These are phyloP conservation scores for Malus asiatica DNA, from an alignment of 306 rosid species.

Conservation along the genomic window DNA sequence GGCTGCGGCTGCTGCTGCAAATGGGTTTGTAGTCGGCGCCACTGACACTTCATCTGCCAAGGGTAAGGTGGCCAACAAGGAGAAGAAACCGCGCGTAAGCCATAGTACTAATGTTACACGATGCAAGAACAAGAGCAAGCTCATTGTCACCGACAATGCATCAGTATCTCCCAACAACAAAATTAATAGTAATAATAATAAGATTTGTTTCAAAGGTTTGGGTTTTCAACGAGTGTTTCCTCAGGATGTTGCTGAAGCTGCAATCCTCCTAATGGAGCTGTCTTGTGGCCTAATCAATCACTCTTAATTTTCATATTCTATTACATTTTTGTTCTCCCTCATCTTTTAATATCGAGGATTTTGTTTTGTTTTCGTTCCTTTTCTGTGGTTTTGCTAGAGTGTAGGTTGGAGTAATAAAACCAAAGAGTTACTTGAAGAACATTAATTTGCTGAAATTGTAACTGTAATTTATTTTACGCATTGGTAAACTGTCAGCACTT, in stretches of 20 bases:
- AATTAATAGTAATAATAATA: neutral
- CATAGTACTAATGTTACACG: conserved; percentile 10
- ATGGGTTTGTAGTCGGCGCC: conserved; percentile 5
- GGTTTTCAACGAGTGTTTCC: conserved; percentile 42
- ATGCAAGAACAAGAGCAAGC: conserved; percentile 28
- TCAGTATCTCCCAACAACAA: neutral
- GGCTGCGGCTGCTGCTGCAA: conserved; percentile 32
- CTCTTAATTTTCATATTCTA: neutral
- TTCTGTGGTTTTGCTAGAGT: neutral
- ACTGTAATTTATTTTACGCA: neutral
- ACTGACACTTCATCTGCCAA: neutral
- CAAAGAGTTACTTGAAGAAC: neutral
- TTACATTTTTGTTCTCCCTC: neutral
- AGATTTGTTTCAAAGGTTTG: conserved; percentile 7
- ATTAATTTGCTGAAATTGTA: neutral
- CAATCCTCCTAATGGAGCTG: conserved; percentile 61
- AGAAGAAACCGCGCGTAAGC: conserved; percentile 34
- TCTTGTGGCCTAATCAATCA: conserved; percentile 44
- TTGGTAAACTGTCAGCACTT: neutral
- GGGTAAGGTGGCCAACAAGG: conserved; percentile 32
- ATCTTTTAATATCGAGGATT: neutral
- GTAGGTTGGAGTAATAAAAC: neutral
- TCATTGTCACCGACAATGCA: neutral
- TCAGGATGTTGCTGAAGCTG: conserved; percentile 60
- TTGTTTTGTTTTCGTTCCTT: neutral